Percentiles rank a stretch among this genome's conserved stretches.
Conservation (phyloP, 129 eudicot genomes). For the Chrysanthemum lavandulifolium region DNA sequence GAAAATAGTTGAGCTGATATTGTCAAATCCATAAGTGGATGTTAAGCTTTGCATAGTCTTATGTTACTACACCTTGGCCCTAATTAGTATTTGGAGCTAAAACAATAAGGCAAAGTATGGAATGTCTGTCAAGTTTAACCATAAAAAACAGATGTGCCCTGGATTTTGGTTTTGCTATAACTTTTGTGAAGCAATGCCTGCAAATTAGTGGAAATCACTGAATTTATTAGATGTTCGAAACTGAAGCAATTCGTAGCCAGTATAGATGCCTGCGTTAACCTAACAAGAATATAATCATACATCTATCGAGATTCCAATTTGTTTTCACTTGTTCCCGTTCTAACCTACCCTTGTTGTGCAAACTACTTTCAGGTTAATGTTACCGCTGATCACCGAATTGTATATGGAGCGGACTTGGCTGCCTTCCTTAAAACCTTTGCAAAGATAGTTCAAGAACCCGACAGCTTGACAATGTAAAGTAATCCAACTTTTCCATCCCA, state of each 20-base stretch:
- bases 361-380: constrained; percentile 71
- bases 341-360: constrained; percentile 7
- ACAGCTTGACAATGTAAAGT: constrained; percentile 71
- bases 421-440: constrained; percentile 89
- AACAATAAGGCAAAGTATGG: too few species aligned
- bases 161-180: not conserved
- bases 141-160: not conserved
- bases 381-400: constrained; percentile 85
- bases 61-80: not conserved
- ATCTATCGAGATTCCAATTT: not conserved
- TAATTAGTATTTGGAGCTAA: not conserved
- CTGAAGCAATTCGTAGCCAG: too few species aligned
- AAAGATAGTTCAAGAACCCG: constrained; percentile 79
- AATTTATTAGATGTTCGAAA: not conserved
- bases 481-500: constrained; percentile 11
- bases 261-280: too few species aligned
- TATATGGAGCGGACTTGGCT: constrained; percentile 93
- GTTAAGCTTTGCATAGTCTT: not conserved
- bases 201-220: not conserved
- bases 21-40: not conserved
- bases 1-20: not conserved
- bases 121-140: too few species aligned
- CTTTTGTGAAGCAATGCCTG: constrained; percentile 3
- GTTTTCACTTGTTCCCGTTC: constrained; percentile 2
- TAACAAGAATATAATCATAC: too few species aligned